Evolutionary conservation across 306 rosid genomes (phyloP).

Genomic region (Astragalus membranaceus): DNA sequence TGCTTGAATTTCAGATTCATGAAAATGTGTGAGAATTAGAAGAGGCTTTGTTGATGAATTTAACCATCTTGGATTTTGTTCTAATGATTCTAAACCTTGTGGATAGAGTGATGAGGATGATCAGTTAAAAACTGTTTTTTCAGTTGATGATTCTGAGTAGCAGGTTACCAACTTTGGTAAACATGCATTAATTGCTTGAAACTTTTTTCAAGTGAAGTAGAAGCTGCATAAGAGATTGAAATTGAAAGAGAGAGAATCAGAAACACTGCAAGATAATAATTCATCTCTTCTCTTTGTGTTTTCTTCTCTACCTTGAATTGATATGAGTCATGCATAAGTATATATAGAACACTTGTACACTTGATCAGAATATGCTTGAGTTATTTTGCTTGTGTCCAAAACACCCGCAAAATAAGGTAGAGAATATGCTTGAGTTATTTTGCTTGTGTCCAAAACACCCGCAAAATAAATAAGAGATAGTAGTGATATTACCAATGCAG

Average conservation of each 20-base stretch:
- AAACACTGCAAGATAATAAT: not conserved
- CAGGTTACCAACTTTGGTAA: not conserved
- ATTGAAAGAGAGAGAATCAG: conserved; percentile 17
- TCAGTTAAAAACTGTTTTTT: conserved; percentile 11
- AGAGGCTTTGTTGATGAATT: conserved; percentile 41
- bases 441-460: not conserved
- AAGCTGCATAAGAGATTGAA: conserved; percentile 12
- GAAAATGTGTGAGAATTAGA: conserved; percentile 31
- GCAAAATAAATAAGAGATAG: not conserved
- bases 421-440: not conserved
- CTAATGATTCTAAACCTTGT: conserved; percentile 26
- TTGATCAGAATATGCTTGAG: not conserved
- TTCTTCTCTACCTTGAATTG: not conserved
- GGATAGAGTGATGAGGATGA: conserved; percentile 25
- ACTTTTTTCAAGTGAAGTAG: conserved; percentile 11
- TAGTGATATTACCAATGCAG: not conserved
- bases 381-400: not conserved
- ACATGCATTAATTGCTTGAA: conserved; percentile 33
- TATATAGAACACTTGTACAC: not conserved
- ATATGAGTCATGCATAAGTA: not conserved
- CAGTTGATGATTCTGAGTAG: conserved; percentile 3
- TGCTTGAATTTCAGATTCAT: conserved; percentile 43
- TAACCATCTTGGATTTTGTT: conserved; percentile 49
- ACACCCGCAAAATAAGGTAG: not conserved
- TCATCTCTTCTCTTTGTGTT: conserved; percentile 17